Conservation (phyloP, 805 yeast species). For the Ogataea wickerhamii region DNA sequence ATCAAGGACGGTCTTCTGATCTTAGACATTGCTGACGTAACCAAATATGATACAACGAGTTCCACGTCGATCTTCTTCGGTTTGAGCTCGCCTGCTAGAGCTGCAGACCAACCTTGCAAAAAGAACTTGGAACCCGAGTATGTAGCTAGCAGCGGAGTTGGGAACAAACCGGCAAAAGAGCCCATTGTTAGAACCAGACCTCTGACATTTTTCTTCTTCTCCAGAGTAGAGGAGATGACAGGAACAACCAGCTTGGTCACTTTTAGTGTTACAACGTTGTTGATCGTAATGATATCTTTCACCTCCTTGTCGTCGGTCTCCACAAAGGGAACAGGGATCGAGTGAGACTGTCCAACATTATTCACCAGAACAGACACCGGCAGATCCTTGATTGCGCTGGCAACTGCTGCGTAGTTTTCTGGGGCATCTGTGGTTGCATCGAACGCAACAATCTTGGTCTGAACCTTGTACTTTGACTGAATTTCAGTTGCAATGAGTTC, state of each 20-base stretch:
- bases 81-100: slow-evolving; percentile 81
- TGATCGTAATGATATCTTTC: slow-evolving; percentile 76
- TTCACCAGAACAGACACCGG: slow-evolving; percentile 77
- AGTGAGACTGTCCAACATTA: slow-evolving; percentile 93
- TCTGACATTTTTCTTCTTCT: slow-evolving; percentile 39
- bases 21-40: slow-evolving; percentile 94
- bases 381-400: slow-evolving; percentile 43
- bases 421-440: slow-evolving; percentile 69
- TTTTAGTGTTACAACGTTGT: slow-evolving; percentile 77
- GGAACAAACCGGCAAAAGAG: slow-evolving; percentile 91
- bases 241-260: slow-evolving; percentile 82
- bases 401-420: slow-evolving; percentile 53
- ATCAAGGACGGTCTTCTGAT: slow-evolving; percentile 67
- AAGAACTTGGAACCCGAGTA: slow-evolving; percentile 97
- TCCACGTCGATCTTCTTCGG: slow-evolving; percentile 77
- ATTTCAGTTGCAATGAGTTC: slow-evolving; percentile 63
- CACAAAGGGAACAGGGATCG: slow-evolving; percentile 88
- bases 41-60: slow-evolving; percentile 80
- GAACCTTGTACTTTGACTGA: slow-evolving; percentile 53
- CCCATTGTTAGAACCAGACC: slow-evolving; percentile 94
- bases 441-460: slow-evolving; percentile 66
- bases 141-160: slow-evolving; percentile 88
- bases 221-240: slow-evolving; percentile 52
- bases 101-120: slow-evolving; percentile 87
- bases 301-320: slow-evolving; percentile 77